Evolutionary conservation across 495 filamentous ascomycete species (phyloP).

Genomic region (Penicillium ucsense): DNA sequence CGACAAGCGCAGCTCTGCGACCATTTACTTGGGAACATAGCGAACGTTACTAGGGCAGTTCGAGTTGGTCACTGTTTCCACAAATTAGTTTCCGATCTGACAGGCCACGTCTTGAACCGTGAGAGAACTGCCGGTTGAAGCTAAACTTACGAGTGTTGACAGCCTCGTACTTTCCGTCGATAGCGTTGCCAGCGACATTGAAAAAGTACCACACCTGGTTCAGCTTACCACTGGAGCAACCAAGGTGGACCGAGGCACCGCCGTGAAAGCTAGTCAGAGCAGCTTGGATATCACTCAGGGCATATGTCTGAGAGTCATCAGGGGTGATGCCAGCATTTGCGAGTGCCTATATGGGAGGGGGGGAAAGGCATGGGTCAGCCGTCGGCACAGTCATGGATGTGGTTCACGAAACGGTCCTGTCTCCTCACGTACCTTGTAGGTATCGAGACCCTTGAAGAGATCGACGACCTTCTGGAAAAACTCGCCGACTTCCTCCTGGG

Average conservation of each 20-base stretch:
- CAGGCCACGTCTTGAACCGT: not conserved
- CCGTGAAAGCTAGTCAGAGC: slow-evolving; percentile 48
- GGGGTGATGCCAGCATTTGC: slow-evolving; percentile 56
- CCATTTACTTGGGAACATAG: slow-evolving; percentile 46
- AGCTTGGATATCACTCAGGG: slow-evolving; percentile 44
- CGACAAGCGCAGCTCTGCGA: not conserved
- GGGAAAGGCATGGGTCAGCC: no score
- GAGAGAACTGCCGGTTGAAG: no score
- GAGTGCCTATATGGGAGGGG: slow-evolving; percentile 35
- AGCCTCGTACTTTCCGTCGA: slow-evolving; percentile 58
- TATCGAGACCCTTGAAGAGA: slow-evolving; percentile 53
- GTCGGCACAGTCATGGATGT: no score
- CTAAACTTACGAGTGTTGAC: slow-evolving; percentile 34
- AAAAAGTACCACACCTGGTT: slow-evolving; percentile 72
- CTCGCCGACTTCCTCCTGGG: slow-evolving; percentile 49
- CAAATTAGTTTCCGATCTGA: not conserved
- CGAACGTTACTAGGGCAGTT: slow-evolving; percentile 46
- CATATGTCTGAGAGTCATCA: slow-evolving; percentile 49
- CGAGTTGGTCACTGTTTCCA: slow-evolving; percentile 37
- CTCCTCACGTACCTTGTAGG: slow-evolving; percentile 38
- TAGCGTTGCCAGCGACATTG: slow-evolving; percentile 61
- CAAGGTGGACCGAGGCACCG: slow-evolving; percentile 51
- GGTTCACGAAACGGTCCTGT: no score
- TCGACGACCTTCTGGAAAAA: slow-evolving; percentile 48
- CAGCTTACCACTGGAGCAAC: slow-evolving; percentile 47